Percentiles rank a stretch among this genome's conserved stretches.
These are phyloP conservation scores for Kluyveromyces aestuarii DNA, from an alignment of 805 yeast species.

Conservation along the genomic window DNA sequence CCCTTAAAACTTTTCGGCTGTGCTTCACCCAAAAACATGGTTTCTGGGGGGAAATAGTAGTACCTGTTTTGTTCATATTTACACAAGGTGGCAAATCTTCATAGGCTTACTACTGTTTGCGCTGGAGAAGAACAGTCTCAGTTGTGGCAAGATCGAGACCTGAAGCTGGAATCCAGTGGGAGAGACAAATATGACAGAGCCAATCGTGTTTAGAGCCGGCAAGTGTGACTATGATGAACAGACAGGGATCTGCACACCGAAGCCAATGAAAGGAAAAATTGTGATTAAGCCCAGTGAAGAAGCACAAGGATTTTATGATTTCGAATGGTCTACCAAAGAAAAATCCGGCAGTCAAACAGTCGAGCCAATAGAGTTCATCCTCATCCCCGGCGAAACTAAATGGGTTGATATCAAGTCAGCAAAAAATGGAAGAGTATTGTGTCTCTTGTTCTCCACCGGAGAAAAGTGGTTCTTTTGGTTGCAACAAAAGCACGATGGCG, in stretches of 20 bases:
- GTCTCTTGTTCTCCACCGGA: slow-evolving; percentile 58
- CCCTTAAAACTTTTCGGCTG: neutral
- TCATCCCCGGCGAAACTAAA: slow-evolving; percentile 79
- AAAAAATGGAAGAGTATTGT: slow-evolving; percentile 67
- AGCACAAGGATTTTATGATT: slow-evolving; percentile 27
- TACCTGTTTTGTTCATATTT: neutral
- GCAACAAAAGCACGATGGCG: slow-evolving; percentile 56
- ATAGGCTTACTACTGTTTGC: no score
- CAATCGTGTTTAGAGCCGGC: slow-evolving; percentile 50
- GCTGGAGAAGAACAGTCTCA: no score
- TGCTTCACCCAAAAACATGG: neutral
- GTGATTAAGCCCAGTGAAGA: slow-evolving; percentile 25
- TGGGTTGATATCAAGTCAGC: slow-evolving; percentile 65
- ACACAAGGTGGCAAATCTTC: neutral
- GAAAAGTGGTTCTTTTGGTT: slow-evolving; percentile 57
- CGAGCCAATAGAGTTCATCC: slow-evolving; percentile 38
- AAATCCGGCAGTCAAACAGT: slow-evolving; percentile 19
- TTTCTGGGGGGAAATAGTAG: neutral
- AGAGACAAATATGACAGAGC: neutral
- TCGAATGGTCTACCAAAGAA: slow-evolving; percentile 27
- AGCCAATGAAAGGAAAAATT: slow-evolving; percentile 44
- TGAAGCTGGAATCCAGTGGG: neutral
- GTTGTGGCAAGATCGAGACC: neutral
- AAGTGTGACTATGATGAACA: slow-evolving; percentile 50
- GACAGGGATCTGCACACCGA: slow-evolving; percentile 46